These are phyloP conservation scores for Xylaria grammica DNA, from an alignment of 495 filamentous ascomycete species.

Conservation along the genomic window DNA sequence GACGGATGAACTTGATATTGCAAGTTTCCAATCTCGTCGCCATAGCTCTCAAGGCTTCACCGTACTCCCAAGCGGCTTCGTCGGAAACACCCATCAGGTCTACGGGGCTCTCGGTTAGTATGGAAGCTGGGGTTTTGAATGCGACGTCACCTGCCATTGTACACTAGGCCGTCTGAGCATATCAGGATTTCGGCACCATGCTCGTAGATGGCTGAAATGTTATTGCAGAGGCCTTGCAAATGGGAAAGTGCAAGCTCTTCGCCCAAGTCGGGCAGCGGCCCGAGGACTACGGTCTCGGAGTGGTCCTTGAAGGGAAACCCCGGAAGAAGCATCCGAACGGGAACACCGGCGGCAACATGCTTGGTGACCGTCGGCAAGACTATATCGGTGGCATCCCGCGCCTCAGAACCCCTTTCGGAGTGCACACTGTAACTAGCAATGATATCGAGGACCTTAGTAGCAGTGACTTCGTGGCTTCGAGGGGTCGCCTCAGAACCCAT, in stretches of 20 bases:
- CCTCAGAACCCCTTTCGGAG: not conserved
- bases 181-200: not conserved
- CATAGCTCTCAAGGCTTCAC: constrained; percentile 6
- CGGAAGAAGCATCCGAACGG: constrained; percentile 11
- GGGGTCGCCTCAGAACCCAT: not conserved
- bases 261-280: constrained; percentile 8
- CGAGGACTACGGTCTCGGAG: constrained; percentile 8
- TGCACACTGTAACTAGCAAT: not conserved
- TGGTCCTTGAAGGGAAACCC: constrained; percentile 12
- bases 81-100: constrained; percentile 11
- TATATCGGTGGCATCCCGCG: not conserved
- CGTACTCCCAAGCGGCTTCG: constrained; percentile 5
- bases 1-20: constrained; percentile 5
- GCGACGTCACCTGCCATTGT: not conserved
- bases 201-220: constrained; percentile 10
- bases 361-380: not conserved
- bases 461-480: not conserved
- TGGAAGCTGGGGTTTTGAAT: not conserved
- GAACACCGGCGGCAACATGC: not conserved
- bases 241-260: constrained; percentile 14
- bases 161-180: constrained; percentile 15
- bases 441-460: not conserved
- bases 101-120: not conserved
- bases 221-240: constrained; percentile 12
- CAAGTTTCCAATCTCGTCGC: not conserved